Evolutionary conservation across 129 eudicot species (phyloP), one percentile per base, ranked within the genome.

Genomic region (Silybum marianum): DNA sequence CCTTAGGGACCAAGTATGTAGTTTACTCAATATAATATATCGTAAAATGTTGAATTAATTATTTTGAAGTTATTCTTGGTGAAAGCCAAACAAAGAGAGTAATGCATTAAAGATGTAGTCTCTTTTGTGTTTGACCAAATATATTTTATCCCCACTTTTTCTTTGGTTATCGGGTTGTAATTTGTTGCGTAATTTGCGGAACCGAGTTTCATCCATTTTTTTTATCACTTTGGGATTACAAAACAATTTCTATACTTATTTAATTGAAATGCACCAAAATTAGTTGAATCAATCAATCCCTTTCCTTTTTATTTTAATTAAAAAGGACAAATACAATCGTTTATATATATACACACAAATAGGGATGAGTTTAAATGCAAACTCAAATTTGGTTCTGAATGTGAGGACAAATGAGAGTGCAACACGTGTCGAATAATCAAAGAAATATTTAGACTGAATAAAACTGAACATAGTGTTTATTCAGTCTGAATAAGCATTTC

Each of bases 101-200:
- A n/a, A 26, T 32, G 26, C 44, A 28, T 68, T 48, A 74, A 67
- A 81, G 51, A 69, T 21, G 44, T 18, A 6, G 26, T 25, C 14
- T 82, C 75, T 54, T 54, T 16, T 76, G 26, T 62, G 48, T 76
- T 82, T 82, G 85, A 62, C 69, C 78, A 38, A 73, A 40, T 81
- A 36, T 22, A 54, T 80, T 54, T 72, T 80, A 78, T 30, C 51
- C 74, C 67, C 51, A 60, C 78, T 67, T 77, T 83, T 77, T 71
- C 8, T 51, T 34, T n/a, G 48, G n/a, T 77, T 70, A 21, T 44
- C n/a, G 77, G 42, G 74, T 11, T 83, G 78, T 40, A 77, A 83
- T 71, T 60, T 71, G 19, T 71, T 77, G 82, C 86, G 86, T 72
- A 68, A 83, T 83, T 71, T 71, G 82, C 78, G 86, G 69, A 77